A percentile compares a stretch with the other conserved stretches of the same genome.
Evolutionary conservation across 306 rosid genomes (phyloP).

Genomic region (Trifolium repens): DNA sequence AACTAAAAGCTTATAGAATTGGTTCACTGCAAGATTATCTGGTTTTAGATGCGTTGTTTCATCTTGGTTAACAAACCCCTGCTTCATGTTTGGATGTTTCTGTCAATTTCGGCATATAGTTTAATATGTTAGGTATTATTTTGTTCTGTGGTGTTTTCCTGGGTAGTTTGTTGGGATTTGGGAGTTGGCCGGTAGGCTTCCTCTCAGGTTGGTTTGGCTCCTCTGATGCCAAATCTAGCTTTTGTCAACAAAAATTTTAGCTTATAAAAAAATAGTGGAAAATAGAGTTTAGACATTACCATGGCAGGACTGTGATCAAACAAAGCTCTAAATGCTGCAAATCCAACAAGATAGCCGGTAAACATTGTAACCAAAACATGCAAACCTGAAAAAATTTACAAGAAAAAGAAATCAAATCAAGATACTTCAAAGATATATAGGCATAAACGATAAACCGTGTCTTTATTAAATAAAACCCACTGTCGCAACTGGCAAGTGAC

Average conservation of each 20-base stretch:
- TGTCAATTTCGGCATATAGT: neutral
- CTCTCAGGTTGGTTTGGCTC: neutral
- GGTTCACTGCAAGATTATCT: neutral
- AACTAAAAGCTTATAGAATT: neutral
- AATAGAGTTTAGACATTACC: slow-evolving; percentile 52
- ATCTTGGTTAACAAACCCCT: neutral
- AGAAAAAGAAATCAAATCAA: slow-evolving; percentile 13
- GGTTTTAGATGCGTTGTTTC: neutral
- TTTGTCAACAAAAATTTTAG: neutral
- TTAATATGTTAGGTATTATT: neutral
- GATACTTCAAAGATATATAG: slow-evolving; percentile 13
- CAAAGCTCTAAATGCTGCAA: slow-evolving; percentile 79
- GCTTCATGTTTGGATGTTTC: neutral
- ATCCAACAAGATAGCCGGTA: slow-evolving; percentile 84
- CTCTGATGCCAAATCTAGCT: neutral
- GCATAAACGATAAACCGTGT: neutral
- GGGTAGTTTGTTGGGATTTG: slow-evolving; percentile 1
- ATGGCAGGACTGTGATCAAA: slow-evolving; percentile 75
- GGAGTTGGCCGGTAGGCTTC: neutral
- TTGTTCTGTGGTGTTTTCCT: neutral
- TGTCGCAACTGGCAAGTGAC: neutral
- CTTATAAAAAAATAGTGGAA: neutral
- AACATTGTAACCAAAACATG: slow-evolving; percentile 83
- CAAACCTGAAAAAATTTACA: slow-evolving; percentile 63
- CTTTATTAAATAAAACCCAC: slow-evolving; percentile 1